A percentile compares a stretch with the other conserved stretches of the same genome.
Conservation (phyloP, 305 asterid species). For the Striga hermonthica region DNA sequence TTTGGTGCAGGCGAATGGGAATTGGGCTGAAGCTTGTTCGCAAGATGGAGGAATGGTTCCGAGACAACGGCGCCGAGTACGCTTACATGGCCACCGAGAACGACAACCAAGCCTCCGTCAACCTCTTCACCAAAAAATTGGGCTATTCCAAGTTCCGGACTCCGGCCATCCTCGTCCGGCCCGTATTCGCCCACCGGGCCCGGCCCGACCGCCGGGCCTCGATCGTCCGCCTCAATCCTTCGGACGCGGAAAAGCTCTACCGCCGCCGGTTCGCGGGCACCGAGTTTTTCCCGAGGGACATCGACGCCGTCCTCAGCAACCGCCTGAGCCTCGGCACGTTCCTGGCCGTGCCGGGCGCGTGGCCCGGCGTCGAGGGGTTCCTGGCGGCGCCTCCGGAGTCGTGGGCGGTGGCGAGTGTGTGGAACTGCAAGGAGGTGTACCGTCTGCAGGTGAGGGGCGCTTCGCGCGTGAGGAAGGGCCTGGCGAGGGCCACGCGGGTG, state of each 20-base stretch:
- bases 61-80: conserved; percentile 65
- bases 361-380: conserved; percentile 50
- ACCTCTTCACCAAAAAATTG: conserved; percentile 67
- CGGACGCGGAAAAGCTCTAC: conserved; percentile 58
- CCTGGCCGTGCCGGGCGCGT: conserved; percentile 49
- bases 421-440: conserved; percentile 79
- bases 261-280: conserved; percentile 47
- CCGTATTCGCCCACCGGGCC: conserved; percentile 67
- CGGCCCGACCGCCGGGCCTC: conserved; percentile 34
- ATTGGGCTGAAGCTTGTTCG: conserved; percentile 61
- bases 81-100: conserved; percentile 80
- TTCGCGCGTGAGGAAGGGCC: conserved; percentile 39
- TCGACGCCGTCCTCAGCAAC: conserved; percentile 54
- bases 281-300: conserved; percentile 75
- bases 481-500: conserved; percentile 55
- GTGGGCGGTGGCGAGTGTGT: conserved; percentile 73
- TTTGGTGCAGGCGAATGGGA: conserved; percentile 62
- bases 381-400: conserved; percentile 56
- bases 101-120: conserved; percentile 61
- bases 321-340: conserved; percentile 58
- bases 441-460: conserved; percentile 74
- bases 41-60: conserved; percentile 59
- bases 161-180: conserved; percentile 63
- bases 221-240: conserved; percentile 41
- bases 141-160: conserved; percentile 70